A percentile compares a stretch with the other conserved stretches of the same genome.
These are phyloP conservation scores for Berkeleyomyces rouxiae DNA, from an alignment of 2,329 filamentous ascomycete genomes.

Conservation along the genomic window DNA sequence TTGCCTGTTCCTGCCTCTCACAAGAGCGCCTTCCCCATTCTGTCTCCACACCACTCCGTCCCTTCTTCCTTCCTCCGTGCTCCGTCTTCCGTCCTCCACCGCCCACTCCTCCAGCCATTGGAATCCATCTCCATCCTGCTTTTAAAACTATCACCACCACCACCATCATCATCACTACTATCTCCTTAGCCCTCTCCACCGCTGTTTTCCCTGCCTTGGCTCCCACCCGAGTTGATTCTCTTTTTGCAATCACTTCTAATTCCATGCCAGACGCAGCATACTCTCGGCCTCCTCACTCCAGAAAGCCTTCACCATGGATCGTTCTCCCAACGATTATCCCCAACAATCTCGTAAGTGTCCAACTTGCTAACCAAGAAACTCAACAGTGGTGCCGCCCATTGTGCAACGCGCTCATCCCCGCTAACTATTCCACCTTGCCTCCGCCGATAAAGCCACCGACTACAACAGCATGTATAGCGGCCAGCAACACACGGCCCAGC, in stretches of 20 bases:
- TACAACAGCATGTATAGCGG: not conserved
- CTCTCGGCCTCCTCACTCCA: not conserved
- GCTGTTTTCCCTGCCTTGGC: not conserved
- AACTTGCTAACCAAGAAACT: not conserved
- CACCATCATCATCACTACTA: not conserved
- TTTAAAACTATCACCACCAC: not conserved
- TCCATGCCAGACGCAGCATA: not conserved
- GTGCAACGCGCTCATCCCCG: not conserved
- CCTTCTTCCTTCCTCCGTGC: no score
- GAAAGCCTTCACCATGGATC: not conserved
- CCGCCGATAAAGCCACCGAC: not conserved
- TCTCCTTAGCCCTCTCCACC: not conserved
- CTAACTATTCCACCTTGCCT: not conserved
- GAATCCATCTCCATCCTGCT: not conserved
- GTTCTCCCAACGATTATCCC: not conserved
- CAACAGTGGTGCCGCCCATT: not conserved
- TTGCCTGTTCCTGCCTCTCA: no score
- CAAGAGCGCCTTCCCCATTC: no score
- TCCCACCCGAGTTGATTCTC: not conserved
- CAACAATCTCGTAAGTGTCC: not conserved
- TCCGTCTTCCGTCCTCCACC: no score
- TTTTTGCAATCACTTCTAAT: not conserved
- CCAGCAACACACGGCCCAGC: not conserved
- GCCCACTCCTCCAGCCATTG: no score
- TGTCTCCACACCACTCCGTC: no score